phyloP scores from a whole-genome alignment of 108 stramenopile species.

The Cyclostephanos invisitatus region DNA sequence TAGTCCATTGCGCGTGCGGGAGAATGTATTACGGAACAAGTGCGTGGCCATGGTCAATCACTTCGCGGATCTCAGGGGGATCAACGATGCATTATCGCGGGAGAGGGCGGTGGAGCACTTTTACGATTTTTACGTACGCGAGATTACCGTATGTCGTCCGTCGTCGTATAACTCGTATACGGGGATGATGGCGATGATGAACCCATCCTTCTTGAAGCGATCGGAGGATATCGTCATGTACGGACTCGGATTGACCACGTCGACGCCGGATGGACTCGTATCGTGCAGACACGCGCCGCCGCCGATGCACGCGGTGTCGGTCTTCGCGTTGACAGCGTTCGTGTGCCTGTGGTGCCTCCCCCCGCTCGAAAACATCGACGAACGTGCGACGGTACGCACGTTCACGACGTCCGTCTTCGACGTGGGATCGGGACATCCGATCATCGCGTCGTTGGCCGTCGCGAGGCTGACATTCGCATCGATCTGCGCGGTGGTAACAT shows the following conservation, averaged over 20 bases:
- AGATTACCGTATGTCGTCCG: slow-evolving; percentile 17
- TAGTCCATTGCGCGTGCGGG: slow-evolving; percentile 19
- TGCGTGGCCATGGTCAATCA: slow-evolving; percentile 41
- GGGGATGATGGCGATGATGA: slow-evolving; percentile 38
- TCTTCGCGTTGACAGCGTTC: slow-evolving; percentile 32
- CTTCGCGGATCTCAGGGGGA: slow-evolving; percentile 17
- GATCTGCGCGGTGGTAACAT: slow-evolving; percentile 39
- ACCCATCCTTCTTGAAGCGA: slow-evolving; percentile 34
- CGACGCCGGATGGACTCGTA: slow-evolving; percentile 6
- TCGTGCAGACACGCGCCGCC: slow-evolving; percentile 47
- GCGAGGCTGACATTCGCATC: slow-evolving; percentile 55
- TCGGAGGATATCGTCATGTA: slow-evolving; percentile 43
- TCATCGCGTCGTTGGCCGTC: slow-evolving; percentile 48
- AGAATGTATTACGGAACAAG: slow-evolving; percentile 19
- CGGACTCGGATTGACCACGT: slow-evolving; percentile 30
- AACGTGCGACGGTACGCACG: slow-evolving; percentile 53
- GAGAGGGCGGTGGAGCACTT: slow-evolving; percentile 34
- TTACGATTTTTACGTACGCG: slow-evolving; percentile 24
- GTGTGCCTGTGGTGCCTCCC: slow-evolving; percentile 52
- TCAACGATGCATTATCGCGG: slow-evolving; percentile 20
- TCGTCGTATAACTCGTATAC: slow-evolving; percentile 43
- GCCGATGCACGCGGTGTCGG: slow-evolving; percentile 55
- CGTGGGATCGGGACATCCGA: no score
- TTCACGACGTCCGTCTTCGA: slow-evolving; percentile 62
- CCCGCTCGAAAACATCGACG: slow-evolving; percentile 56